Evolutionary conservation across 139 green algal genomes (phyloP), one percentile per base, ranked within the genome.

Genomic region (Coelastrella sp.): DNA sequence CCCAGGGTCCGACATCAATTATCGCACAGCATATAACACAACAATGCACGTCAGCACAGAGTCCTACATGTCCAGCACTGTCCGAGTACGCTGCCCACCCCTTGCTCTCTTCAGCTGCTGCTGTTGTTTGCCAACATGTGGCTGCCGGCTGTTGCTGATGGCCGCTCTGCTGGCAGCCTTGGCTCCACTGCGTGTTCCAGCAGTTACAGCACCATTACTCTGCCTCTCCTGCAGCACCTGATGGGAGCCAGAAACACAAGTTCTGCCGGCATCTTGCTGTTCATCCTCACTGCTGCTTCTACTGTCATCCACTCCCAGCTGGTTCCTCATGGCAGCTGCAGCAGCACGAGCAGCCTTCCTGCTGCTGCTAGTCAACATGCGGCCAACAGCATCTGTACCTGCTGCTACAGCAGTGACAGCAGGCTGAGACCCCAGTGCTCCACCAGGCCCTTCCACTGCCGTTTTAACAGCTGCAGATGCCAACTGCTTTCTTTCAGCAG

Each of bases 401-500:
- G 71, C 71, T 77, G 71, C 71, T 77, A 13, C 71, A n/a, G 17
- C 71, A n/a, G 10, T 77, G 17, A 5, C 71, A 77, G 71, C 14
- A 22, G 8, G 14, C 10, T 22, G 5, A 77, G 14, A 32, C 8
- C 7, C 14, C 8, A 22, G 10, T 32, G 71, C 17, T 32, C 5
- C 71, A 47, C 16, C 14, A 47, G 71, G 17, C 17, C n/a, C 71
- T 57, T 80, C n/a, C 23, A 23, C 81, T 87, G 81, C 81, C 61
- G 66, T 14, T 65, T 4, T 16, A 23, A 61, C 61, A 54, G 5
- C 23, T 23, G 81, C 81, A 77, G 81, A 23, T 20, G 68, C 61
- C 61, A 77, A 10, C 61, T 87, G 61, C 61, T 22, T 78, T 87
- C 13, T 87, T 77, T 86, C 80, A 86, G 80, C 80, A 86, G 80